phyloP scores from a whole-genome alignment of 2,329 filamentous ascomycete genomes.

The Trichoderma harzianum region DNA sequence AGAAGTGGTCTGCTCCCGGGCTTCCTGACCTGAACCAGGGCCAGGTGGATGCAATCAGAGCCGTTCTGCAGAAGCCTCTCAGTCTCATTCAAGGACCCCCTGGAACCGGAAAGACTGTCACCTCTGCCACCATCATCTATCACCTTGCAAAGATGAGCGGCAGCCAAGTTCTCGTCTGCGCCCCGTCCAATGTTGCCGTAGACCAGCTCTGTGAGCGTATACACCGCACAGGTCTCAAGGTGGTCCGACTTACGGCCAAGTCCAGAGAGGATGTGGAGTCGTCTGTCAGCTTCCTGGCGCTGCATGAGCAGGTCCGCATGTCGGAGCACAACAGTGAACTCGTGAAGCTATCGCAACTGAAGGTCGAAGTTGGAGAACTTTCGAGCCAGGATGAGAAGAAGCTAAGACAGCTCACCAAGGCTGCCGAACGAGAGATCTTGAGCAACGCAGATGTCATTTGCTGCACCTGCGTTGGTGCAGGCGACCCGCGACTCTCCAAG shows the following conservation, averaged over 20 bases:
- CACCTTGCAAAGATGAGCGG: constrained; percentile 94
- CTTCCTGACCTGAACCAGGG: constrained; percentile 93
- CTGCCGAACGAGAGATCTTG: constrained; percentile 91
- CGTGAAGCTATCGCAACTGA: constrained; percentile 87
- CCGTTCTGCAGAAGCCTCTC: constrained; percentile 86
- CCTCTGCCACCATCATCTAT: constrained; percentile 97
- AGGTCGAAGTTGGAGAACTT: constrained; percentile 85
- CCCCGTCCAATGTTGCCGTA: constrained; percentile 96
- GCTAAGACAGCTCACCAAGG: constrained; percentile 90
- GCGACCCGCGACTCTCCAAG: constrained; percentile 90
- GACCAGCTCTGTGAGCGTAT: constrained; percentile 98
- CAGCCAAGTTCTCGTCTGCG: constrained; percentile 92
- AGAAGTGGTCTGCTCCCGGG: constrained; percentile 93
- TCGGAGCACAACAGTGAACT: constrained; percentile 95
- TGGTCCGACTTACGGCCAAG: constrained; percentile 96
- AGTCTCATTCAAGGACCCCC: constrained; percentile 96
- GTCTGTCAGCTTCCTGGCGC: constrained; percentile 90
- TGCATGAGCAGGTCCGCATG: constrained; percentile 96
- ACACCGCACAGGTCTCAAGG: constrained; percentile 90
- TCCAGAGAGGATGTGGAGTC: constrained; percentile 98
- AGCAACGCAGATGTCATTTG: constrained; percentile 96
- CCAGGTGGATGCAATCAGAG: constrained; percentile 95
- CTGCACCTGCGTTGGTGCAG: constrained; percentile 96
- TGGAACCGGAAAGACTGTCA: constrained; percentile 97
- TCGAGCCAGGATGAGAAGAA: constrained; percentile 98